Base-by-base conservation (phyloP, 345 rosid genomes). In the Gossypium ekmanianum region DNA sequence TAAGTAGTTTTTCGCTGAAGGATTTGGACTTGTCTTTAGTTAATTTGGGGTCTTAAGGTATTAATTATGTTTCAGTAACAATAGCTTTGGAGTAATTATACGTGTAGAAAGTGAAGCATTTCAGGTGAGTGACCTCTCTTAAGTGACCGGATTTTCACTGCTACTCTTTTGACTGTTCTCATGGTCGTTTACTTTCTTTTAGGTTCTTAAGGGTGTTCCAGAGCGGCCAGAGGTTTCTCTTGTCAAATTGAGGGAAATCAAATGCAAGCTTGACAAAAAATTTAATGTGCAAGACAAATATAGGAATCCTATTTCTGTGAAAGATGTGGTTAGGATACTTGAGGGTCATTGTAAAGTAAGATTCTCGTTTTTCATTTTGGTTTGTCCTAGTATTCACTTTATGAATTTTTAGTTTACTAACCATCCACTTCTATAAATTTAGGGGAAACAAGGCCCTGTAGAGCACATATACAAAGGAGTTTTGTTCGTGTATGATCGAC, bases 91-190 rank as follows among this genome's bases (percentile, higher is more conserved):
- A 66, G 91, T 95, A 55, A 89, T 93, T 43, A 95, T 95, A 72
- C 96, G 98, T 74, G 96, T 95, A 47, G 99, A 95, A 86, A 93
- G 86, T 78, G 99, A 95, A 86, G 98, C 92, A 29, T 90, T 93
- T 85, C 97, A 91, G 94, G 98, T 91, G 58, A 73, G 73, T 67
- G 12, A 58, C 45, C 39, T 57, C 50, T 51, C 39, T n/a, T 44
- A 44, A 26, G 20, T 77, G 54, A 17, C 61, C 41, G n/a, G 48
- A 51, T 12, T 45, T 74, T 50, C 4, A 1, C 43, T 39, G 14
- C 11, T 39, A 16, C 2, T 22, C 61, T 34, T 56, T 24, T 18
- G 39, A 50, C 16, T 41, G 18, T 76, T 11, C 3, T 52, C 56
- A 22, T 39, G 50, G 69, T 72, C 70, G 24, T 70, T 63, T 51